These are phyloP conservation scores for Malania oleifera DNA, from an alignment of 164 flowering plant genomes.

Conservation along the genomic window DNA sequence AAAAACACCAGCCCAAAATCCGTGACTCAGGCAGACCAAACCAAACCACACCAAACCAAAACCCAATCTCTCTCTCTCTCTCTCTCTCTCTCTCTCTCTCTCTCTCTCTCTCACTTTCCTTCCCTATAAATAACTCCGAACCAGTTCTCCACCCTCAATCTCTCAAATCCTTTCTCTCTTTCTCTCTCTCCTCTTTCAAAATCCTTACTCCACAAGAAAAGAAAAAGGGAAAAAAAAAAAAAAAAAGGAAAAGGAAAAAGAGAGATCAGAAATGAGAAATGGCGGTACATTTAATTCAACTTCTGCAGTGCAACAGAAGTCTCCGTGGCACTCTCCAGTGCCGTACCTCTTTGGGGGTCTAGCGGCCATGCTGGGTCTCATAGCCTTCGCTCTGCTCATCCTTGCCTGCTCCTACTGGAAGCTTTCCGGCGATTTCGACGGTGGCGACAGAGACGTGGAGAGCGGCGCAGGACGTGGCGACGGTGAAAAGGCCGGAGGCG, in stretches of 20 bases:
- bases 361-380: no score
- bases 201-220: not conserved
- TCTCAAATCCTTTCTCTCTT: not conserved
- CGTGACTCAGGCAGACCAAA: no score
- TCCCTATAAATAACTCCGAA: not conserved
- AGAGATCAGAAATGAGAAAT: not conserved
- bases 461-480: constrained; percentile 23
- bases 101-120: no score
- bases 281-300: not conserved
- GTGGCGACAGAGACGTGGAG: no score
- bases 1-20: no score
- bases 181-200: not conserved
- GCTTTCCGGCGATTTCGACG: no score
- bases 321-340: constrained; percentile 65
- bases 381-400: constrained; percentile 53
- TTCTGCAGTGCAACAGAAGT: constrained; percentile 2
- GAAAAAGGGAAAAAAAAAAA: not conserved
- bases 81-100: no score
- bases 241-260: no score
- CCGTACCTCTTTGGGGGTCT: constrained; percentile 64
- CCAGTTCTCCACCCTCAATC: not conserved
- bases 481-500: constrained; percentile 7
- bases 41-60: no score
- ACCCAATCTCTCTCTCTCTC: no score
- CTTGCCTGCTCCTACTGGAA: constrained; percentile 63